These are phyloP conservation scores for Trametes villosa DNA, from an alignment of 768 basidiomycete species.

Conservation along the genomic window DNA sequence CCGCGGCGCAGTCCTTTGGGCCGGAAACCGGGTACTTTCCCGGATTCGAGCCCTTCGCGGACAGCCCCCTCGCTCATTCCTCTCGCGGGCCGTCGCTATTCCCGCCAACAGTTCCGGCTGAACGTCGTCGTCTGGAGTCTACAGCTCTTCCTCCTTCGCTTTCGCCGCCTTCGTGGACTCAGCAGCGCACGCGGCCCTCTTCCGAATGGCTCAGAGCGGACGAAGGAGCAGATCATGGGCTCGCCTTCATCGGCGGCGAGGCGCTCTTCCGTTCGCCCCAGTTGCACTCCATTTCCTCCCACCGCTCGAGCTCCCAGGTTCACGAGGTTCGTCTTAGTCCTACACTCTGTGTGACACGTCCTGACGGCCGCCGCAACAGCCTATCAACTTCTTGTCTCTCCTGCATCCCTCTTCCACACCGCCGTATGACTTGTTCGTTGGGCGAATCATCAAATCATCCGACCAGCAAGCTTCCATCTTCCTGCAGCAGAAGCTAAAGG, in stretches of 20 bases:
- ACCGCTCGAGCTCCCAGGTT: constrained; percentile 31
- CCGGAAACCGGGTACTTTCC: constrained; percentile 37
- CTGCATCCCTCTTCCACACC: constrained; percentile 86
- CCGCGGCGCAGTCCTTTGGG: neutral
- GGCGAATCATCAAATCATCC: constrained; percentile 85
- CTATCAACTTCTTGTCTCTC: constrained; percentile 87
- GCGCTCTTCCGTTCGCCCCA: constrained; percentile 24
- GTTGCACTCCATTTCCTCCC: constrained; percentile 25
- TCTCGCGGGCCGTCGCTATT: constrained; percentile 40
- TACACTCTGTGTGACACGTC: neutral
- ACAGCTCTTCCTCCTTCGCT: constrained; percentile 13
- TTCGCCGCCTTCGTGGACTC: constrained; percentile 29
- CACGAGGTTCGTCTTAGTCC: constrained; percentile 54
- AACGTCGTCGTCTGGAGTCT: constrained; percentile 37
- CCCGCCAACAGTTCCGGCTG: constrained; percentile 39
- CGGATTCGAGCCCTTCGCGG: constrained; percentile 59
- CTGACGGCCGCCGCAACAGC: constrained; percentile 45
- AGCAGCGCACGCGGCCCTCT: constrained; percentile 24
- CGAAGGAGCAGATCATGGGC: constrained; percentile 13
- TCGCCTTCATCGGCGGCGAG: constrained; percentile 18
- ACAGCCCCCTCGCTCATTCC: constrained; percentile 40
- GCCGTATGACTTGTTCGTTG: constrained; percentile 80
- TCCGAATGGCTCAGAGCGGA: constrained; percentile 35
- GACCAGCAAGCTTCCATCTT: constrained; percentile 93
- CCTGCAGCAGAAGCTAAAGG: constrained; percentile 88